Evolutionary conservation across 331 rosid species (phyloP), one percentile per base, ranked within the genome.

Genomic region (Acacia pycnantha): DNA sequence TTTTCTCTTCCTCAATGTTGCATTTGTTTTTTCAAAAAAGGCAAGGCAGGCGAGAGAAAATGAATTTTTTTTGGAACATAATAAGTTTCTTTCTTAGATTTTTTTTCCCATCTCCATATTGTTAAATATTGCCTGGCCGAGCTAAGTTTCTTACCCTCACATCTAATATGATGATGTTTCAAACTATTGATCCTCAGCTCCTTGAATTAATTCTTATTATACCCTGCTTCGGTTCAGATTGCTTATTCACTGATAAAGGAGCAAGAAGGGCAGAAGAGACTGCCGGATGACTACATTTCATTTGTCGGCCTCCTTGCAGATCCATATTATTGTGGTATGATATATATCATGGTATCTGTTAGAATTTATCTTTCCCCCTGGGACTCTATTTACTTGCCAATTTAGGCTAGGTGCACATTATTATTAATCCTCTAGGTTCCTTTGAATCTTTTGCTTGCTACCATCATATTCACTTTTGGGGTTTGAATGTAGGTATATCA

Each of bases 241-340:
- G 99, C 99, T 46, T 94, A 90, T 83, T 74, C 98, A 7, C 83
- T 94, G 82, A 79, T 96, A 84, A 97, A 94, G 91, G 99, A 90
- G 87, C 99, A 96, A 89, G 99, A 94, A 87, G 99, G 98, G 51
- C 90, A 84, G 33, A 84, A 81, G 82, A 88, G 86, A 83, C 73
- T 64, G 50, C 82, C 85, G 56, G 90, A 89, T 85, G 94, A 89
- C 82, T 91, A 90, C 81, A 96, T 96, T 85, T 96, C 99, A 31
- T 94, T 96, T 73, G 99, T 96, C 58, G 82, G 92, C 85, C 98
- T 96, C 87, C 97, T 96, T 87, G 99, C 97, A 75, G 97, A 96
- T 87, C 92, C 97, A 86, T 93, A 97, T 70, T 96, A 90, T 90
- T 95, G 97, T 88, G 98, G 99, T 95, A 95, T 73, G 90, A 83